Evolutionary conservation across 345 rosid species (phyloP), one percentile per base, ranked within the genome.

Genomic region (Citrus reticulata): DNA sequence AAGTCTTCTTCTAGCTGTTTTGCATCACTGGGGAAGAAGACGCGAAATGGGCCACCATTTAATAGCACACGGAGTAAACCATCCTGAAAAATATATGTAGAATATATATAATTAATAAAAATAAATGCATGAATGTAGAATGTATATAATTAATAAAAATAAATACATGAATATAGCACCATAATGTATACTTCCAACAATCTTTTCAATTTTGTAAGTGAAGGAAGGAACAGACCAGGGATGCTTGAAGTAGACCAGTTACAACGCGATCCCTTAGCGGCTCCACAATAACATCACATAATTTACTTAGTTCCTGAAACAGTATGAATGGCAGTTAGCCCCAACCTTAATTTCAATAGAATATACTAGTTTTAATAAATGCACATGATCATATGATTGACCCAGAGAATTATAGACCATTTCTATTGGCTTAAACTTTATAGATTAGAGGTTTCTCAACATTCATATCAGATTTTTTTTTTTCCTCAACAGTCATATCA

Each of bases 201-300:
- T 77, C 55, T 8, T 76, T 63, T 7, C 2, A 40, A 42, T 20
- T 25, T 8, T 61, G 25, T 58, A 74, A 80, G 83, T 58, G 58
- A 67, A 80, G 75, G 66, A n/a, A n/a, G 69, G 80, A 22, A 83
- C 91, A 80, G 16, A 96, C 98, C 89, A 94, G 84, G 58, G 99
- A 91, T 72, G 98, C 97, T 87, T 91, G 97, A 86, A 96, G 98
- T 79, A 96, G 93, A 85, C 97, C 88, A 9, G 99, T 94, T 63
- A 94, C 99, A 30, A 96, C 72, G 13, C 94, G 97, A 85, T 96
- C 99, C 90, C 99, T 86, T 70, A 96, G 84, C 59, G 95, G 90
- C 82, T 96, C 99, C 87, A 91, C 84, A 76, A 96, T 94, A 49
- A 96, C 82, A 79, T 78, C 84, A 74, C 99, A 96, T 57, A 94